Evolutionary conservation across 768 basidiomycete genomes (phyloP).

Genomic region (Cystobasidium onofrii): DNA sequence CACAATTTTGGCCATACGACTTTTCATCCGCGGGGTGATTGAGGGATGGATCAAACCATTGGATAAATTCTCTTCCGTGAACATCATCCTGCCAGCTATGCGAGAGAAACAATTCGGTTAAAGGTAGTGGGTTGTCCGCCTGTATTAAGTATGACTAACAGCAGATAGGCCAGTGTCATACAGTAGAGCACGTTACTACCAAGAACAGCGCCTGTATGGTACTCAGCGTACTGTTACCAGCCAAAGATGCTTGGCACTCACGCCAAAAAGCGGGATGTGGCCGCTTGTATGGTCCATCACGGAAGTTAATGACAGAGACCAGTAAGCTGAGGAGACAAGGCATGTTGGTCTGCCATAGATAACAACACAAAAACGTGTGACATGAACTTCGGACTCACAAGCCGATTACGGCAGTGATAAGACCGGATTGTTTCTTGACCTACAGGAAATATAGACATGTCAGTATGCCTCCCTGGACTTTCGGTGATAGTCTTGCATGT

Average conservation of each 20-base stretch:
- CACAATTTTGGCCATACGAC: slow-evolving; percentile 74
- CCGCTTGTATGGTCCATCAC: slow-evolving; percentile 79
- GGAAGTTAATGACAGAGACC: slow-evolving; percentile 61
- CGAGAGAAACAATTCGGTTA: slow-evolving; percentile 63
- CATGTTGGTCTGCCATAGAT: no score
- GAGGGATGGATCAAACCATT: slow-evolving; percentile 43
- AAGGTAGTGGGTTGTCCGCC: slow-evolving; percentile 61
- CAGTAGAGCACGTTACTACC: slow-evolving; percentile 78
- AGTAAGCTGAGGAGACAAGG: slow-evolving; percentile 12
- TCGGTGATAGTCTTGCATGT: no score
- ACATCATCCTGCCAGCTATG: slow-evolving; percentile 54
- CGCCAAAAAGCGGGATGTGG: slow-evolving; percentile 57
- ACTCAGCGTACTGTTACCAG: slow-evolving; percentile 49
- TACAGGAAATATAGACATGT: background rate
- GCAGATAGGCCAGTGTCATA: slow-evolving; percentile 68
- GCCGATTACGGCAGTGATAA: slow-evolving; percentile 19
- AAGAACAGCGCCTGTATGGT: slow-evolving; percentile 65
- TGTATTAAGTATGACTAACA: slow-evolving; percentile 42
- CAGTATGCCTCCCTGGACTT: no score
- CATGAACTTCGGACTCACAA: no score
- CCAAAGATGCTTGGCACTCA: no score
- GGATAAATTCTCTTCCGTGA: slow-evolving; percentile 16
- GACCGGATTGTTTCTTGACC: slow-evolving; percentile 22
- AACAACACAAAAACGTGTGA: no score
- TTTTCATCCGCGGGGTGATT: slow-evolving; percentile 71